Percentiles rank a stretch among this genome's conserved stretches.
These are phyloP conservation scores for Hyparrhenia diplandra DNA, from an alignment of 176 grass and related monocot genomes.

Conservation along the genomic window DNA sequence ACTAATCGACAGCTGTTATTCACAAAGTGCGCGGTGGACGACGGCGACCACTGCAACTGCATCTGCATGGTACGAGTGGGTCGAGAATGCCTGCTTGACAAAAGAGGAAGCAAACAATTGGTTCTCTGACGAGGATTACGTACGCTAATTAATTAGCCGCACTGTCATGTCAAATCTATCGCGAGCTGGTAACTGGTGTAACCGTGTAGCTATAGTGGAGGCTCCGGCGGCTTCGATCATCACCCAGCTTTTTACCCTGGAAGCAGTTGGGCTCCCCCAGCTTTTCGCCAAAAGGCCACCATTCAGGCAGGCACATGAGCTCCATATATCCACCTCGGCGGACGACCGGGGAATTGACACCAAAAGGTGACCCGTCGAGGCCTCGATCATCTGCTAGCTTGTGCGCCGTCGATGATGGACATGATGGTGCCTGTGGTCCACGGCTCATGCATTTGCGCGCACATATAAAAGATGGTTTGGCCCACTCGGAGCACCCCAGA, in stretches of 20 bases:
- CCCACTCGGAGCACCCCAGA: too few relatives aligned
- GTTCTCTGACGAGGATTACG: neutral
- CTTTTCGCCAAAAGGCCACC: slow-evolving; percentile 57
- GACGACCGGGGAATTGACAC: neutral
- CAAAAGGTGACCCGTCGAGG: too few relatives aligned
- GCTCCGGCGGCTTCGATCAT: neutral
- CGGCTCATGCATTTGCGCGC: too few relatives aligned
- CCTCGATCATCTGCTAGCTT: too few relatives aligned
- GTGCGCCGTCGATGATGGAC: too few relatives aligned
- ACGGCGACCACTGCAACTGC: neutral
- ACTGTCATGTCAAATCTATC: slow-evolving; percentile 35
- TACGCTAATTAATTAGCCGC: neutral
- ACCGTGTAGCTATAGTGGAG: neutral
- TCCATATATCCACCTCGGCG: slow-evolving; percentile 29
- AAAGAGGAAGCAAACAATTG: neutral
- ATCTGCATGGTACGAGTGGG: neutral
- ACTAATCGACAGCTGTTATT: neutral
- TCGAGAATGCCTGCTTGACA: too few relatives aligned
- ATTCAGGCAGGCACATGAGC: slow-evolving; percentile 50
- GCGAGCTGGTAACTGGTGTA: neutral
- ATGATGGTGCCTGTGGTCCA: too few relatives aligned
- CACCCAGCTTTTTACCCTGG: slow-evolving; percentile 43
- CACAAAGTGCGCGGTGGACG: neutral
- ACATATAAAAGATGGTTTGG: too few relatives aligned
- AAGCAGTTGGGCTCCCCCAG: slow-evolving; percentile 45